Conservation (phyloP, 768 basidiomycete species). For the Boletus reticulatus region DNA sequence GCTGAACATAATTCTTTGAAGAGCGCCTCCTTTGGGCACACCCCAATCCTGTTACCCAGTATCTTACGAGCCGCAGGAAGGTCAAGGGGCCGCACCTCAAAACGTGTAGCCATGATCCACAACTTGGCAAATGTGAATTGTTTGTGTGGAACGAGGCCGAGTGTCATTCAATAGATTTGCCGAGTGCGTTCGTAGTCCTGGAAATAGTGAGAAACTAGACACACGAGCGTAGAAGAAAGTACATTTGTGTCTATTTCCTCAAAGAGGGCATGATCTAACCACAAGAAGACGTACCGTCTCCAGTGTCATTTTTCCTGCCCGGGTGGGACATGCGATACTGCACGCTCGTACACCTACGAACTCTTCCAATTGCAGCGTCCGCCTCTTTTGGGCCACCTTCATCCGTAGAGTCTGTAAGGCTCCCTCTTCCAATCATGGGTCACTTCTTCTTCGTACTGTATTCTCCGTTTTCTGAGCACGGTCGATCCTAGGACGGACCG, state of each 20-base stretch:
- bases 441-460: conserved; percentile 97
- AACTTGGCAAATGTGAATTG: conserved; percentile 97
- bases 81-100: conserved; percentile 84
- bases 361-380: conserved; percentile 56
- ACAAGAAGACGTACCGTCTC: conserved; percentile 87
- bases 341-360: conserved; percentile 93
- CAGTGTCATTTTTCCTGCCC: conserved; percentile 91
- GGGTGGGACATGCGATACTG: conserved; percentile 93
- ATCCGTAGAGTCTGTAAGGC: conserved; percentile 69
- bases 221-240: neutral
- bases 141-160: conserved; percentile 91
- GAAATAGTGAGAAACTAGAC: neutral
- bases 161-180: conserved; percentile 89
- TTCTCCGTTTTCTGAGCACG: conserved; percentile 94
- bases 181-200: conserved; percentile 84
- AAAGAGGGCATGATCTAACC: conserved; percentile 94
- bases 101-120: conserved; percentile 90
- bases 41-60: conserved; percentile 86
- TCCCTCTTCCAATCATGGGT: conserved; percentile 90
- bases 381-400: conserved; percentile 75
- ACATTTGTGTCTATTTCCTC: conserved; percentile 97
- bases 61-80: conserved; percentile 84
- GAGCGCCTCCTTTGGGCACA: conserved; percentile 93
- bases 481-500: conserved; percentile 87
- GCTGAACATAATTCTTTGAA: conserved; percentile 96